phyloP scores from a whole-genome alignment of 352 stramenopile genomes.

The Phytophthora citrophthora region DNA sequence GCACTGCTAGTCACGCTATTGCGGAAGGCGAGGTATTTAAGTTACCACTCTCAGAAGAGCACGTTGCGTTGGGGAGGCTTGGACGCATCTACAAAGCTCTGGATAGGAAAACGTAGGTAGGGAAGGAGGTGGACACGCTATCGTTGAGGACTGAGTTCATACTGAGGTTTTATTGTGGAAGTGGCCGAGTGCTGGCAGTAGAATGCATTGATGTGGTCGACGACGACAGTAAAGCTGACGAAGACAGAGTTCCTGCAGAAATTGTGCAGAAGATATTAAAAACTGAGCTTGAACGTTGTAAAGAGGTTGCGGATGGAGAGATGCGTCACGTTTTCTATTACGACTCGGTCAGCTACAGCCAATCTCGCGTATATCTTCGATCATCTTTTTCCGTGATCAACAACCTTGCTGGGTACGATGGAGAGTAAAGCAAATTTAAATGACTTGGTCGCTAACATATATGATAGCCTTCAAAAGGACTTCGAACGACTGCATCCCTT shows the following conservation, averaged over 20 bases:
- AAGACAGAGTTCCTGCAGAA: conserved; percentile 3
- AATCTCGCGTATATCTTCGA: conserved; percentile 23
- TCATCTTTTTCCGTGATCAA: conserved; percentile 22
- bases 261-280: conserved; percentile 10
- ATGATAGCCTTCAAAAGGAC: conserved; percentile 33
- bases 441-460: not conserved
- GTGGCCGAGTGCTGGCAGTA: conserved; percentile 34
- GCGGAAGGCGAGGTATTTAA: conserved; percentile 16
- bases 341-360: conserved; percentile 21
- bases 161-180: conserved; percentile 3
- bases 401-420: conserved; percentile 26
- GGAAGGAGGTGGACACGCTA: too few relatives aligned
- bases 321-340: conserved; percentile 33
- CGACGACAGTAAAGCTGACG: not conserved
- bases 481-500: conserved; percentile 51
- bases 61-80: conserved; percentile 39
- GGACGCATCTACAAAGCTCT: conserved; percentile 48
- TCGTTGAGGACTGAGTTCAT: not conserved
- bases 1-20: not conserved
- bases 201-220: conserved; percentile 34
- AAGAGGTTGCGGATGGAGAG: not conserved
- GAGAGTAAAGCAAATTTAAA: too few relatives aligned
- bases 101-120: conserved; percentile 33
- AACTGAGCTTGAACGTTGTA: conserved; percentile 20
- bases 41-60: conserved; percentile 26